A percentile compares a stretch with the other conserved stretches of the same genome.
phyloP scores from a whole-genome alignment of 2,329 filamentous ascomycete species.

The Verticillium nonalfalfae region DNA sequence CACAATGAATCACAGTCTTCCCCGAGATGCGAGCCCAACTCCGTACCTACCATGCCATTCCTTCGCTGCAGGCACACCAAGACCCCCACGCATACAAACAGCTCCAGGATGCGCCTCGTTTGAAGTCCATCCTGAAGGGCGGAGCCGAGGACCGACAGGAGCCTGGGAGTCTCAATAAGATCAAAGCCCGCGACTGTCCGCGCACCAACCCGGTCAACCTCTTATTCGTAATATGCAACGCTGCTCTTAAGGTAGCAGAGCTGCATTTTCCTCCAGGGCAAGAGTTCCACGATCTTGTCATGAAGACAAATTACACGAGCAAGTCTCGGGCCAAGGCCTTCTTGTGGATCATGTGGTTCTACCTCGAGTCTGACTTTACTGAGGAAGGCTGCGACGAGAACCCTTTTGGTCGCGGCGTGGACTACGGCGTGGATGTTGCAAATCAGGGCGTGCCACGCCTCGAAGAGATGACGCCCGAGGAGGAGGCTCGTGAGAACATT shows the following conservation, averaged over 20 bases:
- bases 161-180: slow-evolving; percentile 75
- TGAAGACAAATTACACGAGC: slow-evolving; percentile 80
- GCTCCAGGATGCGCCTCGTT: slow-evolving; percentile 86
- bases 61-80: slow-evolving; percentile 89
- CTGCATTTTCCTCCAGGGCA: slow-evolving; percentile 77
- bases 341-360: slow-evolving; percentile 98
- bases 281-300: slow-evolving; percentile 95
- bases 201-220: slow-evolving; percentile 97
- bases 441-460: slow-evolving; percentile 66
- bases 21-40: slow-evolving; percentile 98
- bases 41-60: slow-evolving; percentile 96
- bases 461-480: slow-evolving; percentile 56
- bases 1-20: slow-evolving; percentile 60
- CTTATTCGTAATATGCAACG: slow-evolving; percentile 88
- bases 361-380: slow-evolving; percentile 91
- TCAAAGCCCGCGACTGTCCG: slow-evolving; percentile 58
- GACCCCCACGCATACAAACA: slow-evolving; percentile 97
- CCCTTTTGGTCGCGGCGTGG: slow-evolving; percentile 72
- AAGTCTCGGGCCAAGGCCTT: slow-evolving; percentile 80
- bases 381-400: slow-evolving; percentile 83
- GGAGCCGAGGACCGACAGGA: slow-evolving; percentile 86
- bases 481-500: slow-evolving; percentile 65
- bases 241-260: slow-evolving; percentile 86
- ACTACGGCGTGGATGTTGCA: slow-evolving; percentile 57
- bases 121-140: slow-evolving; percentile 96